Percentiles rank a stretch among this genome's conserved stretches.
Conservation (phyloP, 2,329 filamentous ascomycete genomes). For the Epichloe coenophiala region DNA sequence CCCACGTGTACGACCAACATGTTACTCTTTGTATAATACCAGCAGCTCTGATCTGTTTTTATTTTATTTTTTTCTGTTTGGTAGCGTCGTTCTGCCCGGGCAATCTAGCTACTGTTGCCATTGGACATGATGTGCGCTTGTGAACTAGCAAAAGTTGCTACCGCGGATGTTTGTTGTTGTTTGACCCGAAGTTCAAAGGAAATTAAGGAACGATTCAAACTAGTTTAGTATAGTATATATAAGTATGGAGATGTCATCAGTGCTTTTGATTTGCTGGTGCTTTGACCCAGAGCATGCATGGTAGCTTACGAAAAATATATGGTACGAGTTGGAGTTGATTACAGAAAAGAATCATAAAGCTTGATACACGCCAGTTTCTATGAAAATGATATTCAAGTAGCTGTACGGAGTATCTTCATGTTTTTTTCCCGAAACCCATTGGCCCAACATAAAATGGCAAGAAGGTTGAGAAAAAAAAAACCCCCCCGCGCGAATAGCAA, state of each 20-base stretch:
- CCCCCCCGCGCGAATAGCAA: too few species aligned
- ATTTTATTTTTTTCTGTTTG: neutral
- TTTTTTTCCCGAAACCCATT: neutral
- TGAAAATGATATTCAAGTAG: too few species aligned
- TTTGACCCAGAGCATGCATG: neutral
- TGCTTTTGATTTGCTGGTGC: too few species aligned
- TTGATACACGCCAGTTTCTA: neutral
- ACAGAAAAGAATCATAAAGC: neutral
- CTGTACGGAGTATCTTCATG: neutral
- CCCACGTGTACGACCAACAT: constrained; percentile 11
- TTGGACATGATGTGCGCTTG: neutral
- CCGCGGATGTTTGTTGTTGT: neutral
- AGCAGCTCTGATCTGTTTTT: neutral
- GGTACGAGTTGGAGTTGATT: neutral
- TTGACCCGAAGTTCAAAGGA: too few species aligned
- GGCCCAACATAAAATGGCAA: too few species aligned
- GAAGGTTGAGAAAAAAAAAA: too few species aligned
- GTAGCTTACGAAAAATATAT: neutral
- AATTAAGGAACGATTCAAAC: too few species aligned
- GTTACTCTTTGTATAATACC: constrained; percentile 9
- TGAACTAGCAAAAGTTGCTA: neutral
- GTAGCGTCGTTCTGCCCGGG: neutral
- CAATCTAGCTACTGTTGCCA: neutral
- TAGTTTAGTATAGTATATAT: too few species aligned
- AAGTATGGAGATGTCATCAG: too few species aligned